These are phyloP conservation scores for Phytophthora sp. DNA, from an alignment of 352 stramenopile species.

Conservation along the genomic window DNA sequence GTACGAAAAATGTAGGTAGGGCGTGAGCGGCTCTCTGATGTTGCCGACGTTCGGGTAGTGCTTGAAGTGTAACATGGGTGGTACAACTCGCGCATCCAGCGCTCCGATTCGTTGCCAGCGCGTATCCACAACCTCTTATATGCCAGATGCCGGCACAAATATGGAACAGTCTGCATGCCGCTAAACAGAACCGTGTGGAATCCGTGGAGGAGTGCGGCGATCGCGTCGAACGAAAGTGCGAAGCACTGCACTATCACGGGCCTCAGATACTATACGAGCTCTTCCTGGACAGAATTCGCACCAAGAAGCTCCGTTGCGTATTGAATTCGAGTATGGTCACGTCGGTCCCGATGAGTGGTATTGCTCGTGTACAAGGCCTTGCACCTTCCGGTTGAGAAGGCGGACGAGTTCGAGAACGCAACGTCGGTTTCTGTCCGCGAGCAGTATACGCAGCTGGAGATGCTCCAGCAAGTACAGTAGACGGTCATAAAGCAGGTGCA, in stretches of 20 bases:
- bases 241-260: slow-evolving; percentile 1
- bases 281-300: neutral
- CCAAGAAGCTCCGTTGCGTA: neutral
- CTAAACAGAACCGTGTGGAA: neutral
- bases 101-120: neutral
- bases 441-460: neutral
- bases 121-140: slow-evolving; percentile 10
- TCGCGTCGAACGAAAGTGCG: neutral
- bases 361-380: slow-evolving; percentile 3
- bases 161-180: neutral
- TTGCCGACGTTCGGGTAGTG: neutral
- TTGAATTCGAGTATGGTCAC: slow-evolving; percentile 6
- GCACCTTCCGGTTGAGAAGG: neutral
- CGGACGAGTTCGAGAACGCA: neutral
- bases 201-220: slow-evolving; percentile 13
- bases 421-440: too few species aligned
- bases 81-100: slow-evolving; percentile 8
- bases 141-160: slow-evolving; percentile 3
- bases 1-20: slow-evolving; percentile 1
- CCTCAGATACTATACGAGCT: slow-evolving; percentile 13
- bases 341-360: neutral
- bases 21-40: neutral
- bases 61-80: slow-evolving; percentile 3
- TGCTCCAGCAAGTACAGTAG: slow-evolving; percentile 1
- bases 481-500: neutral